Base-by-base conservation (phyloP, 495 filamentous ascomycete genomes). In the Penicillium ochrochloron region DNA sequence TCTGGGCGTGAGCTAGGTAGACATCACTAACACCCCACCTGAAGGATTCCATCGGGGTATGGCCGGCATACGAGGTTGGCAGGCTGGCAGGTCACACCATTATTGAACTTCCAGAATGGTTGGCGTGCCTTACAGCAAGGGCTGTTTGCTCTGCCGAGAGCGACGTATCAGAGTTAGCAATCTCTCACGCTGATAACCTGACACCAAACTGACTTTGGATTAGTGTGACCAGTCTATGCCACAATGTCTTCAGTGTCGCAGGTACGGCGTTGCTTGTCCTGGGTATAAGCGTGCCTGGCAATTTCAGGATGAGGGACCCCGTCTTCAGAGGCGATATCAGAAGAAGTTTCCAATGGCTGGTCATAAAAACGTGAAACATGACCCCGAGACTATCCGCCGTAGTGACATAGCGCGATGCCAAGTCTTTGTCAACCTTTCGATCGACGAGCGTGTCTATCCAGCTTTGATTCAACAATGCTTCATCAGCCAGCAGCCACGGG, bases 211-310 rank as follows among this genome's bases (percentile, higher is more conserved):
- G 46, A 61, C 48, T 54, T 53, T 6, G 33, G 46, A 29, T 39
- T 53, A 61, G 59, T 61, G 59, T 54, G 59, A 61, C 35, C 46
- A 61, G 48, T 61, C 59, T 29, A 21, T 46, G 11, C 59, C 59
- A 15, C 59, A 53, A 9, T 61, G 59, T 42, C 7, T 31, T 21
- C 59, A 54, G 21, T 61, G 59, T 54, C 59, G 46, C 33, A 61
- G 17, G 25, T 53, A 61, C 34, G 59, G 46, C 48, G 59, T 54
- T 21, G 1, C 31, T 33, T 61, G 59, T 33, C 59, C 59, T 35
- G 59, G 59, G 10, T 61, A 61, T 34, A 54, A 52, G 34, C 59
- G 59, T n/a, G 31, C 48, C 19, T 54, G 46, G 59, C 44, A 53
- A 52, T 61, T 61, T 17, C 59, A 61, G 23, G 59, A 61, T 46